Base-by-base conservation (phyloP, 768 basidiomycete species). In the Lentinula sp. region DNA sequence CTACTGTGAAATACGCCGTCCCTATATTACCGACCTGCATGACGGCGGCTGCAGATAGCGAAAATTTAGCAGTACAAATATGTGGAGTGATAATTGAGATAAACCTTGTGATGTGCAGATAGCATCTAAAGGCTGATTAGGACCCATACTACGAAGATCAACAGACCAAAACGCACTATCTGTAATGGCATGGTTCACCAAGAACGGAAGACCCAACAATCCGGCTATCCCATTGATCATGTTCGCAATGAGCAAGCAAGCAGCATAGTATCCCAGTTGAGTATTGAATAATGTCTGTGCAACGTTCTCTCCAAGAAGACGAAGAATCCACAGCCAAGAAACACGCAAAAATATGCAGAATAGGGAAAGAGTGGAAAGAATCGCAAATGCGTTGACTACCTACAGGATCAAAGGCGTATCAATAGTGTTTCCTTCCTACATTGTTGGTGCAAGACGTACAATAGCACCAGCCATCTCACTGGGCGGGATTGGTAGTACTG, bases 221-320 rank as follows among this genome's bases (percentile, higher is more conserved):
- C 84, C 86, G 57, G 84, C 76, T 15, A 76, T 56, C 35, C 79
- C 77, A 60, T 74, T 81, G 67, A 85, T 72, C 57, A 82, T 72
- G 69, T 89, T 85, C 62, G 80, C 80, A 31, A 85, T 64, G 62
- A 89, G 74, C 60, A 91, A 75, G 66, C 83, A 88, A 42, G 75
- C 78, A n/a, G 82, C 80, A 68, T 89, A 89, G 54, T 81, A 79
- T 1, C 89, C 89, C 13, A 89, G 79, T 63, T 88, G 87, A 6
- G 87, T 88, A 60, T 80, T 79, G 70, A 91, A 88, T 70, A 90
- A 89, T 16, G 77, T 67, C 61, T 70, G 67, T 32, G 66, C 53
- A 16, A 61, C 64, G 35, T 69, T 63, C 39, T 59, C 66, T 35
- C 64, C 67, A 61, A 76, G 65, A 62, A 71, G 65, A 37, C 74